Evolutionary conservation across 805 yeast species (phyloP).

Genomic region (Wickerhamomyces xylosicus): DNA sequence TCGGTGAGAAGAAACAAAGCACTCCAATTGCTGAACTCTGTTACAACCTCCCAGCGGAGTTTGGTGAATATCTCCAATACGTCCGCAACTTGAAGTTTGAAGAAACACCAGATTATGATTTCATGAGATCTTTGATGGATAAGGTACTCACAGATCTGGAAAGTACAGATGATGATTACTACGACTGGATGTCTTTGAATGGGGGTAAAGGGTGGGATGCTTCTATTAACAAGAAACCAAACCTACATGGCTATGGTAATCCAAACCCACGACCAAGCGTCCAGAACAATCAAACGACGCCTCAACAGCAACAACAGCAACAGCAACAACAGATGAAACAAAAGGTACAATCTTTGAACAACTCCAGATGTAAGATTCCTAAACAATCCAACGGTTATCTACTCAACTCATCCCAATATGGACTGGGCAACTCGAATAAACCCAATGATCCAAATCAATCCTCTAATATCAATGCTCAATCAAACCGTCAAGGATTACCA

Average conservation of each 20-base stretch:
- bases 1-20: conserved; percentile 70
- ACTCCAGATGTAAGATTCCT: conserved; percentile 19
- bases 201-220: conserved; percentile 81
- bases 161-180: conserved; percentile 53
- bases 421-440: conserved; percentile 10
- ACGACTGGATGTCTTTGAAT: conserved; percentile 76
- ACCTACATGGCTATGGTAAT: conserved; percentile 74
- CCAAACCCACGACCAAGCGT: conserved; percentile 36
- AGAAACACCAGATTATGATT: conserved; percentile 71
- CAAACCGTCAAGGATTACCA: conserved; percentile 13
- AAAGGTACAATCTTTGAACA: conserved; percentile 19
- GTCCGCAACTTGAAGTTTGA: conserved; percentile 66
- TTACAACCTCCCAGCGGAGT: conserved; percentile 58
- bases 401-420: conserved; percentile 19
- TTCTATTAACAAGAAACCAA: conserved; percentile 63
- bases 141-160: conserved; percentile 48
- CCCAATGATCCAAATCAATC: conserved; percentile 15
- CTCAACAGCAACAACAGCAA: conserved; percentile 2
- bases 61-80: conserved; percentile 61
- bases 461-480: conserved; percentile 13
- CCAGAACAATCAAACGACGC: conserved; percentile 4
- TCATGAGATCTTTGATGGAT: conserved; percentile 50
- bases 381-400: conserved; percentile 12
- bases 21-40: conserved; percentile 53
- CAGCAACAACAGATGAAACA: conserved; percentile 14